Evolutionary conservation across 2,329 filamentous ascomycete species (phyloP).

Genomic region (Xenoacremonium recifei): DNA sequence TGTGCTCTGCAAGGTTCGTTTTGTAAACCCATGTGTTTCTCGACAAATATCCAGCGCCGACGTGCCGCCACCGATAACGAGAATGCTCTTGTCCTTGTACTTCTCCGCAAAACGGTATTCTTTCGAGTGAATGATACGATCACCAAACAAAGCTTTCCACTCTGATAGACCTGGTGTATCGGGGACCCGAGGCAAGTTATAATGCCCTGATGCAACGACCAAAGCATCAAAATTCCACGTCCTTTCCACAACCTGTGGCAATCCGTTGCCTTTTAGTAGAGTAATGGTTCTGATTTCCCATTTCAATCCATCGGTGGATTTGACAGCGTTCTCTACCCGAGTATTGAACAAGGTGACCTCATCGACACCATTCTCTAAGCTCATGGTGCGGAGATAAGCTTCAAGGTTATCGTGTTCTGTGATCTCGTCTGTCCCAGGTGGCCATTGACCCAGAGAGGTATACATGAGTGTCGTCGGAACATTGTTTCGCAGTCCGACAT

Average conservation of each 20-base stretch:
- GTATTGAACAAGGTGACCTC: constrained; percentile 54
- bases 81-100: constrained; percentile 52
- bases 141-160: constrained; percentile 55
- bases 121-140: constrained; percentile 65
- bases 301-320: constrained; percentile 34
- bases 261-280: constrained; percentile 28
- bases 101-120: constrained; percentile 62
- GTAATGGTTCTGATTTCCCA: constrained; percentile 55
- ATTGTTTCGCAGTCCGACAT: constrained; percentile 66
- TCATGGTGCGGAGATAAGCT: constrained; percentile 61
- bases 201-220: constrained; percentile 66
- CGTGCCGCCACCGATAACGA: constrained; percentile 53
- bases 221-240: constrained; percentile 58
- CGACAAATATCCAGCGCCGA: constrained; percentile 43
- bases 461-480: constrained; percentile 60
- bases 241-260: constrained; percentile 27
- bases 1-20: constrained; percentile 49
- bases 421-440: constrained; percentile 56
- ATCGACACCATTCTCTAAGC: constrained; percentile 48
- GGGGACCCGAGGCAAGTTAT: constrained; percentile 61
- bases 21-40: constrained; percentile 36
- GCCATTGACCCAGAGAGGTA: constrained; percentile 49
- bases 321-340: constrained; percentile 52
- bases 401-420: constrained; percentile 56
- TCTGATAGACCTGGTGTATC: constrained; percentile 55